Evolutionary conservation across 768 basidiomycete genomes (phyloP).

Genomic region (Lentinula guzmanii): DNA sequence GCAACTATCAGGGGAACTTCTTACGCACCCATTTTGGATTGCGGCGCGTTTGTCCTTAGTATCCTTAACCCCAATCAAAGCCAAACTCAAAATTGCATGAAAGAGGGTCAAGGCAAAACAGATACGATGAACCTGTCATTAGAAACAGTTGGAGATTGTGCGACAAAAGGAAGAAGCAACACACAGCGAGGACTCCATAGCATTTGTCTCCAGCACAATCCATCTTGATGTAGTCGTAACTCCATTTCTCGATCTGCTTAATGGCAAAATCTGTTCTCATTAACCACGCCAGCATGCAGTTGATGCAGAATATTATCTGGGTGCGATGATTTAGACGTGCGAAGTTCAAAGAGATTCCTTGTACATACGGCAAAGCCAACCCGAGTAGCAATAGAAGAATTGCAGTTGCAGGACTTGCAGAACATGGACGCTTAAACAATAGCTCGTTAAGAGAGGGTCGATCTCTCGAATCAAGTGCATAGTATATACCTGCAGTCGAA

Average conservation of each 20-base stretch:
- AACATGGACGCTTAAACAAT: conserved; percentile 74
- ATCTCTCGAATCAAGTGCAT: conserved; percentile 9
- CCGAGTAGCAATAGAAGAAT: conserved; percentile 95
- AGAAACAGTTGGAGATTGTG: neutral
- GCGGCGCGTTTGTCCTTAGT: conserved; percentile 91
- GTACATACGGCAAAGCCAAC: conserved; percentile 84
- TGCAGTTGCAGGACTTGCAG: conserved; percentile 98
- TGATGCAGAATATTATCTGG: conserved; percentile 91
- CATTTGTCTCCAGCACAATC: conserved; percentile 90
- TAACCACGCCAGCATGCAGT: conserved; percentile 94
- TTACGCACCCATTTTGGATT: conserved; percentile 86
- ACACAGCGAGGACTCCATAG: conserved; percentile 91
- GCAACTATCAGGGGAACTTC: neutral
- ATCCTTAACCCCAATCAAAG: conserved; percentile 82
- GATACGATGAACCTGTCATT: conserved; percentile 78
- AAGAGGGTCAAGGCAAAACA: conserved; percentile 92
- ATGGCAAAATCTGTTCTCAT: conserved; percentile 91
- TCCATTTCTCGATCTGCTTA: conserved; percentile 84
- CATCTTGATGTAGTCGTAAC: conserved; percentile 98
- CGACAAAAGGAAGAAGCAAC: conserved; percentile 19
- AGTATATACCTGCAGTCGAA: conserved; percentile 63
- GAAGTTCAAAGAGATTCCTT: neutral
- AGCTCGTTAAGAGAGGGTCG: conserved; percentile 9
- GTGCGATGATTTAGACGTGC: neutral
- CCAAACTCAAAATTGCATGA: conserved; percentile 73